Conservation (phyloP, 306 rosid genomes). For the Heteromeles arbutifolia region DNA sequence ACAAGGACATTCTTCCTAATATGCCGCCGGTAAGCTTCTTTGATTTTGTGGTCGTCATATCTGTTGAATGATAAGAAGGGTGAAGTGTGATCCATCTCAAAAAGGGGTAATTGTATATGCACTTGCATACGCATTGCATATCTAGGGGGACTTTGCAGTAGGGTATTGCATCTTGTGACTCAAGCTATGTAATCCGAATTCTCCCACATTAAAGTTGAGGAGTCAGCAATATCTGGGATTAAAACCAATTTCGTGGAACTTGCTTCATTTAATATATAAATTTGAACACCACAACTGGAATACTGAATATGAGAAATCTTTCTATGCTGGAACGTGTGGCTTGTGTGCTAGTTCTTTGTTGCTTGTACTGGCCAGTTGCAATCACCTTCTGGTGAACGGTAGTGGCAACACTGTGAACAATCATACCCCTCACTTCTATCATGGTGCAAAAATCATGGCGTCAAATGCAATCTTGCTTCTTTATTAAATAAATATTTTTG, state of each 20-base stretch:
- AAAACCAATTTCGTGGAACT: background rate
- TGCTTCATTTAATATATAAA: background rate
- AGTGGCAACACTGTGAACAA: background rate
- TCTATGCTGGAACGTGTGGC: background rate
- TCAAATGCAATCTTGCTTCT: background rate
- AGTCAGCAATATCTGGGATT: background rate
- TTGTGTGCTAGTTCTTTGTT: background rate
- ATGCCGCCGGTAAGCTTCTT: background rate
- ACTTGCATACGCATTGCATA: background rate
- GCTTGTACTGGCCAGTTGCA: background rate
- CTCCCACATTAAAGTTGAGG: background rate
- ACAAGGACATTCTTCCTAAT: conserved; percentile 3
- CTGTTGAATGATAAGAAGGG: background rate
- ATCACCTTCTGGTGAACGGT: background rate
- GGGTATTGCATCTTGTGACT: background rate
- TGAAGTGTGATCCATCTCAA: background rate
- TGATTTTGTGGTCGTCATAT: background rate
- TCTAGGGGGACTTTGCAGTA: background rate
- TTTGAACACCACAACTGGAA: background rate
- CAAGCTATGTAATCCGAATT: background rate
- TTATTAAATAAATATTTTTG: background rate
- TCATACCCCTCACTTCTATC: background rate
- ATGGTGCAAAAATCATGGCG: background rate
- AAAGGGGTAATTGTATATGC: background rate
- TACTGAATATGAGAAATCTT: background rate